Evolutionary conservation across 257 asterid species (phyloP).

Genomic region (Eucommia ulmoides): DNA sequence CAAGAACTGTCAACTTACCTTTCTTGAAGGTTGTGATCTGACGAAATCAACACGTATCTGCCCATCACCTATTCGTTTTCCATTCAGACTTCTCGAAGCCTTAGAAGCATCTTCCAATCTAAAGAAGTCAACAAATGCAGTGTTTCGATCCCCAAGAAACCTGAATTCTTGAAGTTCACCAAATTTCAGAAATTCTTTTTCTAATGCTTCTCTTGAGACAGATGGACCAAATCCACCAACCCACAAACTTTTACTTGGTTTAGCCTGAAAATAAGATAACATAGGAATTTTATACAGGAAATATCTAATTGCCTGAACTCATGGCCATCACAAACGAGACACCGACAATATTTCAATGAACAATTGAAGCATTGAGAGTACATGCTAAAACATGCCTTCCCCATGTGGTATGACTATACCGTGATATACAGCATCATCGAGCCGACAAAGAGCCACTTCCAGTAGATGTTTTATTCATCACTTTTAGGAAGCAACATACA

Average conservation of each 20-base stretch:
- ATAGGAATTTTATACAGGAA: slow-evolving; percentile 7
- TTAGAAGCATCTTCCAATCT: slow-evolving; percentile 70
- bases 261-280: slow-evolving; percentile 51
- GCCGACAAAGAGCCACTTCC: too few relatives aligned
- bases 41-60: slow-evolving; percentile 89
- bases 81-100: slow-evolving; percentile 74
- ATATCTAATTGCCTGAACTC: too few relatives aligned
- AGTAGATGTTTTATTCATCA: too few relatives aligned
- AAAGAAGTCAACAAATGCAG: slow-evolving; percentile 72
- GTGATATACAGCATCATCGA: too few relatives aligned
- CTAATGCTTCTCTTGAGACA: slow-evolving; percentile 67
- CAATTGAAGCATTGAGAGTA: too few relatives aligned
- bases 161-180: slow-evolving; percentile 82
- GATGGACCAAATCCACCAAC: slow-evolving; percentile 83
- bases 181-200: slow-evolving; percentile 63
- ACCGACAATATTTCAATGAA: too few relatives aligned
- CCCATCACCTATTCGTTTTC: slow-evolving; percentile 58
- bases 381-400: too few relatives aligned
- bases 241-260: slow-evolving; percentile 92
- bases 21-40: slow-evolving; percentile 71
- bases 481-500: too few relatives aligned
- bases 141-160: slow-evolving; percentile 68
- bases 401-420: too few relatives aligned
- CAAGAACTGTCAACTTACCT: slow-evolving; percentile 40
- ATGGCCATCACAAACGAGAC: too few relatives aligned